Evolutionary conservation across 1,139 yeast genomes (phyloP).

Genomic region (Arxiozyma heterogenica): DNA sequence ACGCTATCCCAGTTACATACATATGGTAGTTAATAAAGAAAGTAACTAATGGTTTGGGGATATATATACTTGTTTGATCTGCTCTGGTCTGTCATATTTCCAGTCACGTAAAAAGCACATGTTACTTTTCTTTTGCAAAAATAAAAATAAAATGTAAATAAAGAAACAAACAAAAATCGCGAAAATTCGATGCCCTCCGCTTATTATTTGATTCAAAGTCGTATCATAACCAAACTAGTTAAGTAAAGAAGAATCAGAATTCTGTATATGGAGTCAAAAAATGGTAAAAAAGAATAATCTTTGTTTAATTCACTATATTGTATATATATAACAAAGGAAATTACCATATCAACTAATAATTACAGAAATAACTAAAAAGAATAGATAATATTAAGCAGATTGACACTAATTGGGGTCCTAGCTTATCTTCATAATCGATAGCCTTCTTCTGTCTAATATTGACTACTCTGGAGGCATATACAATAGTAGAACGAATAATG

Average conservation of each 20-base stretch:
- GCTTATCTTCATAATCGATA: slow-evolving; percentile 73
- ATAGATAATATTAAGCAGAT: slow-evolving; percentile 63
- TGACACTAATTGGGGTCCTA: slow-evolving; percentile 84
- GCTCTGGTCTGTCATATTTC: neutral
- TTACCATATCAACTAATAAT: slow-evolving; percentile 5
- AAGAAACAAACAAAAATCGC: neutral
- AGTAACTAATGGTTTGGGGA: neutral
- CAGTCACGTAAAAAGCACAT: neutral
- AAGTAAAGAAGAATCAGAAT: too few species aligned
- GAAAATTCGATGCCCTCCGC: neutral
- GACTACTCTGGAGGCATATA: slow-evolving; percentile 73
- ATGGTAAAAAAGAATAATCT: neutral
- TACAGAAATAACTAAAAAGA: slow-evolving; percentile 53
- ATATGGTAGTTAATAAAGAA: neutral
- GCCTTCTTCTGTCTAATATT: slow-evolving; percentile 78
- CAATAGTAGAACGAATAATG: slow-evolving; percentile 60
- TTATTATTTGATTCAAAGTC: too few species aligned
- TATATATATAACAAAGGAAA: neutral
- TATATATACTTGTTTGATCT: too few species aligned
- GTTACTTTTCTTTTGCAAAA: neutral
- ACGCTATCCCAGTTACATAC: neutral
- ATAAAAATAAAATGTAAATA: neutral
- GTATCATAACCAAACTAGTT: neutral
- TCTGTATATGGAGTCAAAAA: neutral
- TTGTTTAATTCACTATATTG: neutral